These are phyloP conservation scores for Sporothrix sp. DNA, from an alignment of 2,329 filamentous ascomycete genomes.

Conservation along the genomic window DNA sequence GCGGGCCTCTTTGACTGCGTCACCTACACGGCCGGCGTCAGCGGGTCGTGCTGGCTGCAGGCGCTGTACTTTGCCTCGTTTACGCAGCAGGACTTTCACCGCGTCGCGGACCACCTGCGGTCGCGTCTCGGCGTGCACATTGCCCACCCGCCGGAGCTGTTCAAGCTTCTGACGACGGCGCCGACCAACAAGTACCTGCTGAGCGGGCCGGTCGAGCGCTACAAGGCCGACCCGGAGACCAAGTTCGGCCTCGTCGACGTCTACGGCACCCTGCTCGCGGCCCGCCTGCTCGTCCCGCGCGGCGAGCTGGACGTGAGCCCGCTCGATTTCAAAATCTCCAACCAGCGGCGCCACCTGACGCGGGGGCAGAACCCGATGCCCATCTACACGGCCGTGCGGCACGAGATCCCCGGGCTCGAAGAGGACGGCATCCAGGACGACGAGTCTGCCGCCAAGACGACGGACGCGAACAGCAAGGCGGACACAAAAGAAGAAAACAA, in stretches of 20 bases:
- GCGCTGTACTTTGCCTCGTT: constrained; percentile 77
- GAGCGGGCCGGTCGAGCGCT: constrained; percentile 80
- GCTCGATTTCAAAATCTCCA: constrained; percentile 81
- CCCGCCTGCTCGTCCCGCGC: constrained; percentile 74
- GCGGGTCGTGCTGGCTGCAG: constrained; percentile 93
- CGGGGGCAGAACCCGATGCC: constrained; percentile 77
- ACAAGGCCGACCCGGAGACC: constrained; percentile 69
- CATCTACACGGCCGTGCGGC: constrained; percentile 90
- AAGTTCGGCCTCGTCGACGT: constrained; percentile 88
- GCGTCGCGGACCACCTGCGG: constrained; percentile 77
- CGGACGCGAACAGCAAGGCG: constrained; percentile 30
- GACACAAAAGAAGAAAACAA: constrained; percentile 38
- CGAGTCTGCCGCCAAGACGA: constrained; percentile 20
- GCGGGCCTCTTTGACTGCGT: constrained; percentile 87
- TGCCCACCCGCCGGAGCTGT: constrained; percentile 77
- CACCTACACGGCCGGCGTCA: constrained; percentile 92
- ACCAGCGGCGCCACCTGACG: constrained; percentile 66
- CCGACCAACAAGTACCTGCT: constrained; percentile 91
- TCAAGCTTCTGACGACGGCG: constrained; percentile 71
- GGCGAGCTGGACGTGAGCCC: constrained; percentile 71
- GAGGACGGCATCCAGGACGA: constrained; percentile 24
- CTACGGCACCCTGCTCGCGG: constrained; percentile 78
- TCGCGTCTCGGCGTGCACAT: constrained; percentile 78
- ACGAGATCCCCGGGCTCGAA: constrained; percentile 73
- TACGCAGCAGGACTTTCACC: constrained; percentile 54